Evolutionary conservation across 1,139 yeast genomes (phyloP).

Genomic region (Protomyces pachydermus): DNA sequence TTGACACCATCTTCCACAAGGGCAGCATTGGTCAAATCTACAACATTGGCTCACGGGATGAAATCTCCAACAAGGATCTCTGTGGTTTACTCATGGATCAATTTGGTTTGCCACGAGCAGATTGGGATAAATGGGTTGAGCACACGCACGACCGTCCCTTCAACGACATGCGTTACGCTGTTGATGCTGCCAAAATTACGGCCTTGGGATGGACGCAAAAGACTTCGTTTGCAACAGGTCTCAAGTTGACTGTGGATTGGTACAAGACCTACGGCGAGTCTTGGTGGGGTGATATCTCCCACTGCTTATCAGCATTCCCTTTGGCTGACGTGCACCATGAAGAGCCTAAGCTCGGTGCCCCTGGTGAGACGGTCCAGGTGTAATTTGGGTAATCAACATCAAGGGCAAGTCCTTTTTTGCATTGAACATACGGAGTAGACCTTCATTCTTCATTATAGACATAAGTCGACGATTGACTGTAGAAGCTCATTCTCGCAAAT

Average conservation of each 20-base stretch:
- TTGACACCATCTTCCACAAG: constrained; percentile 41
- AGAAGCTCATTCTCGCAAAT: too few relatives aligned
- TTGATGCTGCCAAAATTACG: constrained; percentile 41
- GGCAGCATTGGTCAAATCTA: constrained; percentile 43
- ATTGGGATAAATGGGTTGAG: constrained; percentile 36
- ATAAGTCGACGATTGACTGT: neutral
- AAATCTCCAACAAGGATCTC: constrained; percentile 44
- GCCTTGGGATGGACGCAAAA: constrained; percentile 50
- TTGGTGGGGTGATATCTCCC: constrained; percentile 39
- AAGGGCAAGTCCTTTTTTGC: too few relatives aligned
- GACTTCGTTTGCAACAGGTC: constrained; percentile 43
- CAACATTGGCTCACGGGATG: constrained; percentile 50
- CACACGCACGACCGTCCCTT: constrained; percentile 49
- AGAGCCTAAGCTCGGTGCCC: neutral
- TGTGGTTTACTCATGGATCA: constrained; percentile 36
- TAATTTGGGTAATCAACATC: neutral
- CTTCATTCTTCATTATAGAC: neutral
- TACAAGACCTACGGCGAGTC: constrained; percentile 36
- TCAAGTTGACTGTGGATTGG: constrained; percentile 41
- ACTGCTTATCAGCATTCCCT: constrained; percentile 37
- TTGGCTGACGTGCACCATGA: constrained; percentile 1
- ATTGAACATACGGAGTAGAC: too few relatives aligned
- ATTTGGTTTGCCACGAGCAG: constrained; percentile 35
- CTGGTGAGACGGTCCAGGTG: constrained; percentile 8
- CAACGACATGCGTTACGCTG: constrained; percentile 50